Conservation (phyloP, 164 flowering plant genomes). For the Aristolochia contorta region DNA sequence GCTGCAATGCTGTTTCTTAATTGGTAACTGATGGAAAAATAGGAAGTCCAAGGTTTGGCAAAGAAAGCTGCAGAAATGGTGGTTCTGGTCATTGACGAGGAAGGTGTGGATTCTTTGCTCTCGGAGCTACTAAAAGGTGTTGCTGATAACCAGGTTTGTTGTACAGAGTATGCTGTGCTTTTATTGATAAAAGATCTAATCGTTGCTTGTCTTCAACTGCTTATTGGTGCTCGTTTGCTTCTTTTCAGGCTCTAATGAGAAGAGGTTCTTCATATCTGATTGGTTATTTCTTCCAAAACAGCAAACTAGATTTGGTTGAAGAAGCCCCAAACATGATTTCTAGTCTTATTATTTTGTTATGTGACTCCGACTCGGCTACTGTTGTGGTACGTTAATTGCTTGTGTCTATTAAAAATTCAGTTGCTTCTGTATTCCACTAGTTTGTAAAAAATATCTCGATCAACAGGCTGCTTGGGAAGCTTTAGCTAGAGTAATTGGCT, state of each 20-base stretch:
- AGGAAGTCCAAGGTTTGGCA: constrained; percentile 81
- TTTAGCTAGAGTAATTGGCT: constrained; percentile 65
- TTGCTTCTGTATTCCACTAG: constrained; percentile 1
- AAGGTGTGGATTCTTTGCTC: constrained; percentile 70
- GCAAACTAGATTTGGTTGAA: constrained; percentile 89
- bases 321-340: constrained; percentile 91
- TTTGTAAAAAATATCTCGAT: constrained; percentile 4
- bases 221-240: not conserved
- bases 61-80: constrained; percentile 95
- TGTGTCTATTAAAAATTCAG: not conserved
- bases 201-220: not conserved
- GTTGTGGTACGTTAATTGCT: constrained; percentile 42
- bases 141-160: constrained; percentile 64
- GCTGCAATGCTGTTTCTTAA: not conserved
- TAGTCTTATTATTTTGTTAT: constrained; percentile 71
- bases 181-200: not conserved
- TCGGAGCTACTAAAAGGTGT: constrained; percentile 85
- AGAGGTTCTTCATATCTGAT: constrained; percentile 71
- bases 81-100: constrained; percentile 89
- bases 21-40: constrained; percentile 8
- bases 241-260: constrained; percentile 60
- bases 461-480: constrained; percentile 95
- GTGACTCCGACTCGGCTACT: constrained; percentile 82
- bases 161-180: not conserved
- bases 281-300: constrained; percentile 85